These are phyloP conservation scores for Cytauxzoon felis DNA, from an alignment of 169 alveolate genomes.

Conservation along the genomic window DNA sequence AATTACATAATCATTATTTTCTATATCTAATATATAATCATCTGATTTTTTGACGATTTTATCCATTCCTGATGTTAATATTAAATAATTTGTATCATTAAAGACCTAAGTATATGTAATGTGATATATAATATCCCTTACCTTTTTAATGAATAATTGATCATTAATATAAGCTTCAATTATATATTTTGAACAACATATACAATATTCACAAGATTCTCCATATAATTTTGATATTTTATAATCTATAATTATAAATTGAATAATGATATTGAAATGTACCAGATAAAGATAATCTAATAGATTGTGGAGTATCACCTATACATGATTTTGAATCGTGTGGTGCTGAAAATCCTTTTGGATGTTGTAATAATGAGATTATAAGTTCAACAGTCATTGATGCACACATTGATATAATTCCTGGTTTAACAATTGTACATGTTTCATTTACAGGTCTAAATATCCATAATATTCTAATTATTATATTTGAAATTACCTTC, in stretches of 20 bases:
- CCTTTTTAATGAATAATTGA: constrained; percentile 44
- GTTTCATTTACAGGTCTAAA: constrained; percentile 67
- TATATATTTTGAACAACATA: constrained; percentile 67
- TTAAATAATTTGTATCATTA: constrained; percentile 9
- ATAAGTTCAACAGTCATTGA: constrained; percentile 64
- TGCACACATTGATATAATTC: constrained; percentile 67
- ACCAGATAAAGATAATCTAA: constrained; percentile 63
- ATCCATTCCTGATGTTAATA: constrained; percentile 22
- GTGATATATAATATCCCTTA: not conserved
- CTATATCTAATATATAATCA: not conserved
- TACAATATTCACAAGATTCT: constrained; percentile 59
- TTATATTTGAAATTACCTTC: constrained; percentile 27
- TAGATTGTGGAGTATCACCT: constrained; percentile 70
- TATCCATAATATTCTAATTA: not conserved
- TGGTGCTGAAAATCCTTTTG: constrained; percentile 57
- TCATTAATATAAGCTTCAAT: constrained; percentile 29
- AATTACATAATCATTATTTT: not conserved
- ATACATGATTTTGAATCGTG: constrained; percentile 53
- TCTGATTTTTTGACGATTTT: not conserved
- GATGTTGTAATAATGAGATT: constrained; percentile 68
- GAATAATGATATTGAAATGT: not conserved
- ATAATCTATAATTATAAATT: constrained; percentile 12
- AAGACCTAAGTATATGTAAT: constrained; percentile 11
- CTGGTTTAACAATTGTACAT: constrained; percentile 68
- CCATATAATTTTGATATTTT: constrained; percentile 38